Conservation (phyloP, 164 flowering plant genomes). For the Litsea cubeba region DNA sequence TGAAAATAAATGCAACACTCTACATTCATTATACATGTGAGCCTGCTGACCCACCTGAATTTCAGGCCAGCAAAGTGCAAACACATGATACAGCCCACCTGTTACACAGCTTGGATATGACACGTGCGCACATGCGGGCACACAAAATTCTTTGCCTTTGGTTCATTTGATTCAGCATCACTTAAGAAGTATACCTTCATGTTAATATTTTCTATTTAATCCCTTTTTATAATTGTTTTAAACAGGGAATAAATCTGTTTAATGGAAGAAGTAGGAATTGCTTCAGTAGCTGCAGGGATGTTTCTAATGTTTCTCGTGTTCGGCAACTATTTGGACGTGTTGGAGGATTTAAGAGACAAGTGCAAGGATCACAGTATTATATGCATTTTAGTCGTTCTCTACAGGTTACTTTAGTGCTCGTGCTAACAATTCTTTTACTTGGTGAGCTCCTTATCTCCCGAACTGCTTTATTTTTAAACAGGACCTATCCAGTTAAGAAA, state of each 20-base stretch:
- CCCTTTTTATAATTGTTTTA: neutral
- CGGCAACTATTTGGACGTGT: conserved; percentile 46
- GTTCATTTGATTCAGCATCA: too few species aligned
- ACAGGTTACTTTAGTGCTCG: conserved; percentile 43
- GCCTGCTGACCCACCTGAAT: neutral
- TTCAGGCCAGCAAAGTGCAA: neutral
- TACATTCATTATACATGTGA: neutral
- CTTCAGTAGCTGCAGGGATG: conserved; percentile 1
- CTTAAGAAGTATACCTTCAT: neutral
- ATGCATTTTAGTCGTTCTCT: conserved; percentile 39
- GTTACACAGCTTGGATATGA: neutral
- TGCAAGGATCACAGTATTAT: conserved; percentile 29
- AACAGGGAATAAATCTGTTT: conserved; percentile 3
- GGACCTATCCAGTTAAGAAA: neutral
- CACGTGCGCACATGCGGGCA: too few species aligned
- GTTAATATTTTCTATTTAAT: neutral
- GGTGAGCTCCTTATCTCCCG: conserved; percentile 36
- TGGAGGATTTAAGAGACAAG: conserved; percentile 37
- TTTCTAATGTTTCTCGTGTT: conserved; percentile 11
- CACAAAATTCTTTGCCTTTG: too few species aligned
- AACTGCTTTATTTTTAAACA: neutral
- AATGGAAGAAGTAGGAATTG: conserved; percentile 9
- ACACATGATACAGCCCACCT: neutral
- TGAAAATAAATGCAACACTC: neutral
- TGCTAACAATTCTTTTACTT: conserved; percentile 55